These are phyloP conservation scores for Kickxella alabastrina DNA, from an alignment of 192 early-diverging fungal species.

Conservation along the genomic window DNA sequence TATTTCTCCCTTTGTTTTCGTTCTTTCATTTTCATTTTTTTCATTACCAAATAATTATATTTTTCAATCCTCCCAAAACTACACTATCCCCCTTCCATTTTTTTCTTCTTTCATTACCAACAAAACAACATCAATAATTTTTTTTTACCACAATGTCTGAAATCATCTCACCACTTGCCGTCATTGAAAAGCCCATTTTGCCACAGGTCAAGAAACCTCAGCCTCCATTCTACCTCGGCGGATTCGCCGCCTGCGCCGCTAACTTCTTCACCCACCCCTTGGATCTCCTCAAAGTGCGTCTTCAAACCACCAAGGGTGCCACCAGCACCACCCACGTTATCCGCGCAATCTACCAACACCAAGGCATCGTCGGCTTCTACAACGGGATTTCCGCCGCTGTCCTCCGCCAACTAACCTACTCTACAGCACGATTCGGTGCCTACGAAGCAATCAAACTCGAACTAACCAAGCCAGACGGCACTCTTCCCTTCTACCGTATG, in stretches of 20 bases:
- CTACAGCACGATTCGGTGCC: slow-evolving; percentile 72
- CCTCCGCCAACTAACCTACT: slow-evolving; percentile 75
- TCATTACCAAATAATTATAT: no score
- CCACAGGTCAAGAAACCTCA: slow-evolving; percentile 42
- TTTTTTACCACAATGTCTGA: no score
- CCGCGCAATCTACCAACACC: slow-evolving; percentile 69
- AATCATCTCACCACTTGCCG: no score
- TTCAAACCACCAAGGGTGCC: slow-evolving; percentile 77
- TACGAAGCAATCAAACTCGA: slow-evolving; percentile 69
- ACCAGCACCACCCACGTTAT: slow-evolving; percentile 53
- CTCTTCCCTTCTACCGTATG: slow-evolving; percentile 48
- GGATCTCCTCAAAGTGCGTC: slow-evolving; percentile 84
- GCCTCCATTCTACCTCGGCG: slow-evolving; percentile 45
- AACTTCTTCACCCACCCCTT: slow-evolving; percentile 73
- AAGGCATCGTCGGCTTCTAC: slow-evolving; percentile 61
- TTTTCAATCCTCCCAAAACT: no score
- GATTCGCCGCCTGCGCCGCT: slow-evolving; percentile 48
- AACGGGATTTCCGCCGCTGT: slow-evolving; percentile 68
- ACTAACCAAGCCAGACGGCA: slow-evolving; percentile 46
- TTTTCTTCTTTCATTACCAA: no score
- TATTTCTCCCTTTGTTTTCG: no score
- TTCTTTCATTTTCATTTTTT: no score
- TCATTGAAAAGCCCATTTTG: background rate
- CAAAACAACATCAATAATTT: no score
- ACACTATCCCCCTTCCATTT: no score